Base-by-base conservation (phyloP, 192 early-diverging fungal species). In the Entrophospora sp. region DNA sequence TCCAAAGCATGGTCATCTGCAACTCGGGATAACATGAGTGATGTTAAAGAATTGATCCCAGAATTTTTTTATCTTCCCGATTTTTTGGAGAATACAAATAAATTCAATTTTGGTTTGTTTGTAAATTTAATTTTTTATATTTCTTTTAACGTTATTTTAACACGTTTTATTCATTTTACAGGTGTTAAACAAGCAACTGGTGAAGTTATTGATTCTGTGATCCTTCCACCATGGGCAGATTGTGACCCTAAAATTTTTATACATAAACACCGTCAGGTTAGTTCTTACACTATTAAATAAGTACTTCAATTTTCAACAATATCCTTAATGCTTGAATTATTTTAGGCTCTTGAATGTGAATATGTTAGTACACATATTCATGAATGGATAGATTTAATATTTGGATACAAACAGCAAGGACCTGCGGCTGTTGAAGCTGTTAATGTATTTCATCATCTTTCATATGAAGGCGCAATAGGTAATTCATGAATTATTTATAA, bases 11-110 rank as follows among this genome's bases (percentile, higher is more conserved):
- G 90, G 90, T 70, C 77, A 51, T 90, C 88, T 5, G 85, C 87
- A 51, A 80, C 84, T 7, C 78, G 80, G 64, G 84, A 84, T 44
- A 85, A 86, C 24, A 87, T 87, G 68, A 85, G 86, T 18, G 89
- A 91, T 68, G 95, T 97, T 4, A 87, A 90, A 61, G 95, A 97
- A 73, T 84, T 97, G 28, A 93, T 94, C 10, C 95, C 95, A 4
- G 94, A 97, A 74, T 97, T 97, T 73, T 97, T 89, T 64, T 97
- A 93, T 75, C 65, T 94, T 68, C 95, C 95, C 1, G 93, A 96
- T 58, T 96, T 95, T 61, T 75, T 97, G 66, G 71, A 77, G 67
- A 91, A 91, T 58, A 76, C 77, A n/a, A 88, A 86, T 58, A 76
- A 75, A 37, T 79, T 88, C 66, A 78, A 89, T 42, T 86, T 86